Conservation (phyloP, 352 stramenopile species). For the Globisporangium middletonii region DNA sequence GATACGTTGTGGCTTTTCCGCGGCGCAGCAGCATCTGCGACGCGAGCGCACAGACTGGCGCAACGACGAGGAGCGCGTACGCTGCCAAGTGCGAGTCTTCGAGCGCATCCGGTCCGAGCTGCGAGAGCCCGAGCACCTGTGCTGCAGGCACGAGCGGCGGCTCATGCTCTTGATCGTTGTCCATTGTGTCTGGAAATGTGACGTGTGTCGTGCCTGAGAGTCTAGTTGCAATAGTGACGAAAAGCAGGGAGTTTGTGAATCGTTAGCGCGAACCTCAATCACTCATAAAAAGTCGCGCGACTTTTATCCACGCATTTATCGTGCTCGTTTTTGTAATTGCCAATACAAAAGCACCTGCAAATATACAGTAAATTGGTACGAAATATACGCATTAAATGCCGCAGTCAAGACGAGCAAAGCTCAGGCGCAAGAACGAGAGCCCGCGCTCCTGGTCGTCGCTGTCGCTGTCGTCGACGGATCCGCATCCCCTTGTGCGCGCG, state of each 20-base stretch:
- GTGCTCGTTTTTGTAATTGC: too few species aligned
- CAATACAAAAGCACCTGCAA: too few species aligned
- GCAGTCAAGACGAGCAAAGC: not conserved
- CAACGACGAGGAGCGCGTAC: conserved; percentile 44
- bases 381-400: not conserved
- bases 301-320: too few species aligned
- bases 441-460: not conserved
- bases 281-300: too few species aligned
- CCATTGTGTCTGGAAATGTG: conserved; percentile 1
- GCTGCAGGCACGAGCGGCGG: not conserved
- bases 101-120: conserved; percentile 38
- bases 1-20: conserved; percentile 35
- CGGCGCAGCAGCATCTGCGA: conserved; percentile 26
- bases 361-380: too few species aligned
- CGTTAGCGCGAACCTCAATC: too few species aligned
- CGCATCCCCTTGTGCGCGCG: not conserved
- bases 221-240: not conserved
- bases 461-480: not conserved
- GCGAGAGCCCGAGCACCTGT: conserved; percentile 25
- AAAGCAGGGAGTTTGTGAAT: not conserved
- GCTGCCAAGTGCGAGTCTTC: conserved; percentile 34
- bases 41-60: conserved; percentile 27
- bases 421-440: not conserved
- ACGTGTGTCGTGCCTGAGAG: conserved; percentile 3
- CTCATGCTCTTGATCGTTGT: not conserved